Evolutionary conservation across 1,284 basidiomycete genomes (phyloP), one percentile per base, ranked within the genome.

Genomic region (Heterobasidion occidentale): DNA sequence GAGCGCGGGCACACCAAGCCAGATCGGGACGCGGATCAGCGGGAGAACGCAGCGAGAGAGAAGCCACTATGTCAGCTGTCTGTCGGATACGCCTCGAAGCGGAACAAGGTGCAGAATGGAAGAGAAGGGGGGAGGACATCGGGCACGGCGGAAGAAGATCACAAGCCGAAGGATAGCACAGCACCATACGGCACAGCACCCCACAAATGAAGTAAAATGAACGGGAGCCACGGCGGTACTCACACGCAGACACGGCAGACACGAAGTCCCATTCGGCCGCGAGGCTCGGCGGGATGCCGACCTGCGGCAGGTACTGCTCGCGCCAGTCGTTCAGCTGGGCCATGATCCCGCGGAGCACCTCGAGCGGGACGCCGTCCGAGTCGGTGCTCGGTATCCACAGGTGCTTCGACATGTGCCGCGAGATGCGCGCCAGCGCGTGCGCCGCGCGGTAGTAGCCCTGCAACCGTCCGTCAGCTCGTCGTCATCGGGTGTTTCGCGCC

Each of bases 181-280:
- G 27, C 27, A 27, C 4, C 4, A 4, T 4, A 27, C 27, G 27
- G 15, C 50, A 8, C 27, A 35, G 36, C 46, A 36, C 14, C 48
- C 19, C 33, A 46, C 15, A 35, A 57, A 36, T 33, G 3, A 12
- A 7, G 14, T 19, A 35, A 33, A 35, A 53, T 47, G 19, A 1
- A 49, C 34, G 53, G 36, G 27, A 15, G 17, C 53, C 34, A 36
- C 8, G 33, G 44, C 33, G 51, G 34, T 17, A 34, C 85, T 65
- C 64, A 90, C 82, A 85, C 3, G 85, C 83, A 38, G 80, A 81
- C 34, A 89, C 83, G 1, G 84, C 92, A 48, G 88, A 87, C 38
- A 93, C 84, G 65, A 96, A 97, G 65, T 94, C 91, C 93, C 94
- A 95, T 58, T 87, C 81, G 2, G 83, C 80, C 53, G 88, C 86